Base-by-base conservation (phyloP, 73 alveolate genomes). In the Diophrys appendiculata region DNA sequence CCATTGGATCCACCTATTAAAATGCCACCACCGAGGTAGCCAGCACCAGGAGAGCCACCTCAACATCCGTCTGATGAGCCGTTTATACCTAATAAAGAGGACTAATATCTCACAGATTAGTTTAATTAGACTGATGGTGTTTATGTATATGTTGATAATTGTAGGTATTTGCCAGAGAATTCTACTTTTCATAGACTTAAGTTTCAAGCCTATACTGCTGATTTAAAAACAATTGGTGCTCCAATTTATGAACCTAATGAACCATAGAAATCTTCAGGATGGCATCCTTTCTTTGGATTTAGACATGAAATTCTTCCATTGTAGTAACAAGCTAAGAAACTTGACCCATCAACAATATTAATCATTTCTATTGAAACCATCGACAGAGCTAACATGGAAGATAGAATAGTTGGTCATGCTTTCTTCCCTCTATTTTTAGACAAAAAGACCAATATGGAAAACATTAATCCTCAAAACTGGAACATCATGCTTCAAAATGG, bases 111-210 rank as follows among this genome's bases (percentile, higher is more conserved):
- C 43, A 77, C 76, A 43, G 68, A 29, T 2, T 34, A 26, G 27
- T 77, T 77, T 35, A 52, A 43, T 29, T 65, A 77, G 22, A 88
- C 81, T 18, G 95, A 89, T 76, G 96, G 95, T 52, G 81, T 91
- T 1, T 94, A 91, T 75, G 65, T 94, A 53, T 94, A 94, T 64
- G 82, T 94, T 1, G 98, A 94, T 83, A 92, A 91, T 77, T 91
- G 93, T 27, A 79, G 98, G 69, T 89, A 65, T 65, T 68, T 91
- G 14, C 98, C 98, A 25, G 98, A 94, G 65, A 91, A 91, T 68
- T 78, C 91, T 18, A 76, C 94, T 2, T 89, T 81, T 54, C 76
- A 93, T 24, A 83, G 93, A 91, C 74, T 74, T 26, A 76, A 67
- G n/a, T 73, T 88, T 28, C 76, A 54, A 33, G n/a, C 77, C 28